A percentile compares a stretch with the other conserved stretches of the same genome.
Conservation (phyloP, 2,329 filamentous ascomycete species). For the Fusarium sp. region DNA sequence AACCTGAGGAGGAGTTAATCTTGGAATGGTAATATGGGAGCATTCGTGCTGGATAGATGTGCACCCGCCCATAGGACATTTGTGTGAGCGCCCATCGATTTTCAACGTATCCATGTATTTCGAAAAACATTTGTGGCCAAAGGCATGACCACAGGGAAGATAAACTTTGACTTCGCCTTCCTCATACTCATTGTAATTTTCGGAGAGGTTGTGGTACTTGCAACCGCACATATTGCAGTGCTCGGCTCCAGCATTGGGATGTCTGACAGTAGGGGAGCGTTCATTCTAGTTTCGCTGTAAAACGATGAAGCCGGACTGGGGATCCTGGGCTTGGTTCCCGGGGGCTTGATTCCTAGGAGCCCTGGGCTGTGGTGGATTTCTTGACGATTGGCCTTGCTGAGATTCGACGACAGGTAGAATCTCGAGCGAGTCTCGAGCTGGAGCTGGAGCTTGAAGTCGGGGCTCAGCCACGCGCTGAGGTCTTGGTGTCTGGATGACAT, state of each 20-base stretch:
- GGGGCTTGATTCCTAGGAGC: background rate
- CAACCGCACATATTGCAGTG: conserved; percentile 10
- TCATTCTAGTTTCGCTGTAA: background rate
- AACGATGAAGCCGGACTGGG: background rate
- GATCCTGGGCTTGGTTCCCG: background rate
- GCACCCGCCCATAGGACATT: conserved; percentile 4
- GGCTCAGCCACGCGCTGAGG: too few relatives aligned
- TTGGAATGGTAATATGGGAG: conserved; percentile 7
- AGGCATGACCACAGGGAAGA: conserved; percentile 45
- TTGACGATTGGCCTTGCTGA: too few relatives aligned
- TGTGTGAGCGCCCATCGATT: background rate
- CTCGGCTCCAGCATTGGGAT: background rate
- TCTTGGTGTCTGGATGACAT: too few relatives aligned
- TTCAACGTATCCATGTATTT: background rate
- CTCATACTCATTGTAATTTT: background rate
- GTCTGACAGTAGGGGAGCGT: background rate
- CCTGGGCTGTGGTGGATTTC: background rate
- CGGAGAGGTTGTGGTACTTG: background rate
- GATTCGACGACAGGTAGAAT: too few relatives aligned
- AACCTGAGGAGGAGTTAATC: background rate
- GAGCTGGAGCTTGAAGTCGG: too few relatives aligned
- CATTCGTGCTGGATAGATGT: conserved; percentile 37
- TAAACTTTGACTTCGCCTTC: conserved; percentile 29
- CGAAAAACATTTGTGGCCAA: conserved; percentile 41
- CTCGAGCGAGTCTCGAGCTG: too few relatives aligned